Percentiles rank a stretch among this genome's conserved stretches.
Conservation (phyloP, 352 stramenopile genomes). For the Globisporangium uncinulatum region DNA sequence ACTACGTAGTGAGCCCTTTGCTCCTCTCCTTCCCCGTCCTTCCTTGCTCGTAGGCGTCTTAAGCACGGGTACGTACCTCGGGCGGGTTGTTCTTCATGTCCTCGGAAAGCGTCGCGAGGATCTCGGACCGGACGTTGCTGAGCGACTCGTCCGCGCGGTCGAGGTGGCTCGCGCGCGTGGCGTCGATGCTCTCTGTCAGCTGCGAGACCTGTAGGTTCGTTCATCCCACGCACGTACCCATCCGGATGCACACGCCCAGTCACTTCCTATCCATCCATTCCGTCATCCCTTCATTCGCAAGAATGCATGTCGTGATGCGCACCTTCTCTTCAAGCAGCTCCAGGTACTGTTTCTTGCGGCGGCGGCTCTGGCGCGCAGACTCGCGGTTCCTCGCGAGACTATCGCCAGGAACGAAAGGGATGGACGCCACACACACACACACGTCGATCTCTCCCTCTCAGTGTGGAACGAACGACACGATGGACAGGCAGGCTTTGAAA, state of each 20-base stretch:
- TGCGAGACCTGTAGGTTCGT: slow-evolving; percentile 55
- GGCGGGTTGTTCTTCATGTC: slow-evolving; percentile 63
- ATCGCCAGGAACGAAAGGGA: neutral
- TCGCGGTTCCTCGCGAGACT: slow-evolving; percentile 83
- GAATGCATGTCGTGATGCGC: neutral
- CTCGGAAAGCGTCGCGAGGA: slow-evolving; percentile 58
- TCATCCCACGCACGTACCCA: neutral
- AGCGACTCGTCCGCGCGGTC: slow-evolving; percentile 72
- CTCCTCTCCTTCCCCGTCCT: too few relatives aligned
- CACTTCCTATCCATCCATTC: neutral
- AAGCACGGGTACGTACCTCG: slow-evolving; percentile 23
- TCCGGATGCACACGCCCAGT: neutral
- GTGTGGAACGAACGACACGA: too few relatives aligned
- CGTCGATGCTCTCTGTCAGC: slow-evolving; percentile 83
- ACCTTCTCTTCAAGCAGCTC: slow-evolving; percentile 87
- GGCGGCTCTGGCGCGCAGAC: slow-evolving; percentile 81
- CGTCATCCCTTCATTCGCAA: neutral
- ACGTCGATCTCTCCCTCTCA: neutral
- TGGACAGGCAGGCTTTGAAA: neutral
- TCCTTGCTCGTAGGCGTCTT: too few relatives aligned
- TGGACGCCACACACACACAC: neutral
- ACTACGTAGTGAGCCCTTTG: too few relatives aligned
- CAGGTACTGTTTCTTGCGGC: slow-evolving; percentile 88
- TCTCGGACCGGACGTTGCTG: slow-evolving; percentile 69
- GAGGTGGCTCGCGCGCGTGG: slow-evolving; percentile 68